Evolutionary conservation across 495 filamentous ascomycete species (phyloP), one percentile per base, ranked within the genome.

Genomic region (Xylaria acuta): DNA sequence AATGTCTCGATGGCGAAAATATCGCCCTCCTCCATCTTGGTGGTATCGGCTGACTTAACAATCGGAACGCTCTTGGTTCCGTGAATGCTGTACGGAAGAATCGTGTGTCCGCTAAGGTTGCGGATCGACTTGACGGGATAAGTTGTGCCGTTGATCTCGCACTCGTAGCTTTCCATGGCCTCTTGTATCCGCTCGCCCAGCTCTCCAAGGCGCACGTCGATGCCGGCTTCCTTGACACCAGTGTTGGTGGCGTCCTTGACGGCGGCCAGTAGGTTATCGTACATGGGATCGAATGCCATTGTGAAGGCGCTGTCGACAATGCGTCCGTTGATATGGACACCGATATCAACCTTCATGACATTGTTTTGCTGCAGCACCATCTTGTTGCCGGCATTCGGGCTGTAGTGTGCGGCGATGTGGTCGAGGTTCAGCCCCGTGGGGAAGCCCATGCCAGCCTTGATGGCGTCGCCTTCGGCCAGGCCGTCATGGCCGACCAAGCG

Each of bases 251-350:
- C 93, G 74, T 92, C 93, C 80, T 92, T 92, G 32, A 95, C 93
- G 27, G 94, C 93, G 53, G 87, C 89, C 20, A 97, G 86, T 20
- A 97, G 85, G 72, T 91, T 92, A 77, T 97, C 94, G 78, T 97
- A 97, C 65, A 90, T 89, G 0, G 90, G 92, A 77, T 97, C 92
- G 74, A 94, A 96, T 22, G 93, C 85, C 86, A 97, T 87, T 16
- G 94, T 97, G 80, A 97, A 97, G 6, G 94, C 94, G 80, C 92
- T 94, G 82, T 97, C 94, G 34, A 97, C 92, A 77, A 97, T 97
- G 67, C 92, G 87, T 11, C 94, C 94, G 77, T 94, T 96, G 76
- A 97, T 88, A 74, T 97, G 94, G 11, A 95, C 93, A 47, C 94
- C 94, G 71, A 97, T 94, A 80, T 97, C 94, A 54, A 97, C 92